Percentiles rank a stretch among this genome's conserved stretches.
These are phyloP conservation scores for Silene vulgaris DNA, from an alignment of 179 eudicot genomes.

Conservation along the genomic window DNA sequence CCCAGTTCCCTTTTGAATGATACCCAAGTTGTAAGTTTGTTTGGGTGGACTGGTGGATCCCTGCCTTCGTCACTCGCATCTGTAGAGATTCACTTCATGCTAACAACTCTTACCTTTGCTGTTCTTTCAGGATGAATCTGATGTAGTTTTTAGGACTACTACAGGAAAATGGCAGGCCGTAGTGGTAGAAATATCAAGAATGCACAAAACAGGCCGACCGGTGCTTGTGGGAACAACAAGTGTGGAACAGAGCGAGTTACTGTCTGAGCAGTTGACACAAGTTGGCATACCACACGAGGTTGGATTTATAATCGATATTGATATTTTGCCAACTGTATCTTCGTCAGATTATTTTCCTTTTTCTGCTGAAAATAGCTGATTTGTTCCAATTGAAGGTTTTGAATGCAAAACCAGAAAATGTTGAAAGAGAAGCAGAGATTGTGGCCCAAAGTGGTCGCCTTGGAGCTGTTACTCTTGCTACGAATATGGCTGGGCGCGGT, in stretches of 20 bases:
- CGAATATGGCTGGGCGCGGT: conserved; percentile 99
- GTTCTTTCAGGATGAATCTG: conserved; percentile 81
- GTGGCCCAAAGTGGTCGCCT: conserved; percentile 99
- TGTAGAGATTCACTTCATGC: conserved; percentile 16
- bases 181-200: conserved; percentile 94
- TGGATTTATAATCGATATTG: conserved; percentile 19
- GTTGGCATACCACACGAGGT: conserved; percentile 93
- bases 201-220: conserved; percentile 90
- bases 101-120: conserved; percentile 13
- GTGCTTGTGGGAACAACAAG: conserved; percentile 99
- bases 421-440: conserved; percentile 99
- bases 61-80: not conserved
- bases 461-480: conserved; percentile 96
- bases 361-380: not conserved
- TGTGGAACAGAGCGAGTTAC: conserved; percentile 90
- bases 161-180: conserved; percentile 94
- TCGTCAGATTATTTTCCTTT: not conserved
- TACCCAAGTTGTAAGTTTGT: not conserved
- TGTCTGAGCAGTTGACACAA: conserved; percentile 78
- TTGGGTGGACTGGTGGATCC: not conserved
- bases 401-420: conserved; percentile 98
- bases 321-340: not conserved
- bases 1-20: not conserved
- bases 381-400: conserved; percentile 52
- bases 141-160: conserved; percentile 86